phyloP scores from a whole-genome alignment of 495 filamentous ascomycete species.

The Talaromyces adpressus region DNA sequence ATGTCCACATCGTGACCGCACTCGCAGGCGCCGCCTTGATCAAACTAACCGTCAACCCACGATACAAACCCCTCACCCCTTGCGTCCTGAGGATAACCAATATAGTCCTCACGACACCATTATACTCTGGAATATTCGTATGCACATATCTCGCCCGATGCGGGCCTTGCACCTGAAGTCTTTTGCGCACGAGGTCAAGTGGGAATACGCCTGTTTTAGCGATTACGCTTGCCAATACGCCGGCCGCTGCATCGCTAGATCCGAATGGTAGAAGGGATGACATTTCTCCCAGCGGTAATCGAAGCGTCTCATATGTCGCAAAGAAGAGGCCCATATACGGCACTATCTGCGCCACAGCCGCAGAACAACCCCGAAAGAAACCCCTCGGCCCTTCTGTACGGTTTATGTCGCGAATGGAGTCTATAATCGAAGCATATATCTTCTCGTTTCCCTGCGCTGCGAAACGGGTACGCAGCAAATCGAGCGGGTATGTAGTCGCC shows the following conservation, averaged over 20 bases:
- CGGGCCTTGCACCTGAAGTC: constrained; percentile 92
- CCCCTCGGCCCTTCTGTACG: constrained; percentile 65
- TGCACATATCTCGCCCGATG: constrained; percentile 71
- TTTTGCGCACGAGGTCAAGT: constrained; percentile 86
- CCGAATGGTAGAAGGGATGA: constrained; percentile 56
- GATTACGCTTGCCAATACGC: constrained; percentile 66
- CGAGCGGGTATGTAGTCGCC: constrained; percentile 80
- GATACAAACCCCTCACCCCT: constrained; percentile 75
- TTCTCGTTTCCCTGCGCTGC: constrained; percentile 85
- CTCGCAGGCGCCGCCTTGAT: constrained; percentile 92
- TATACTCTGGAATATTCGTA: constrained; percentile 81
- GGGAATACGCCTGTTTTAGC: constrained; percentile 91
- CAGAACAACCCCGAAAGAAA: constrained; percentile 79
- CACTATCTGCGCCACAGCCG: constrained; percentile 77
- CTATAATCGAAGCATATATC: constrained; percentile 63
- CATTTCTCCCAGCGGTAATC: constrained; percentile 41
- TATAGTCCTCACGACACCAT: constrained; percentile 58
- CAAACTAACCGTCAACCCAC: constrained; percentile 80
- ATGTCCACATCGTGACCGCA: constrained; percentile 98
- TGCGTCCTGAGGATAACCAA: constrained; percentile 60
- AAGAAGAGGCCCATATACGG: constrained; percentile 98
- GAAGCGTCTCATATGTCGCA: constrained; percentile 70
- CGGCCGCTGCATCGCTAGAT: constrained; percentile 72
- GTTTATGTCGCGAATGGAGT: constrained; percentile 65
- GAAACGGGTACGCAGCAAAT: constrained; percentile 89